phyloP scores from a whole-genome alignment of 2,329 filamentous ascomycete species.

The Botrytis fragariae region DNA sequence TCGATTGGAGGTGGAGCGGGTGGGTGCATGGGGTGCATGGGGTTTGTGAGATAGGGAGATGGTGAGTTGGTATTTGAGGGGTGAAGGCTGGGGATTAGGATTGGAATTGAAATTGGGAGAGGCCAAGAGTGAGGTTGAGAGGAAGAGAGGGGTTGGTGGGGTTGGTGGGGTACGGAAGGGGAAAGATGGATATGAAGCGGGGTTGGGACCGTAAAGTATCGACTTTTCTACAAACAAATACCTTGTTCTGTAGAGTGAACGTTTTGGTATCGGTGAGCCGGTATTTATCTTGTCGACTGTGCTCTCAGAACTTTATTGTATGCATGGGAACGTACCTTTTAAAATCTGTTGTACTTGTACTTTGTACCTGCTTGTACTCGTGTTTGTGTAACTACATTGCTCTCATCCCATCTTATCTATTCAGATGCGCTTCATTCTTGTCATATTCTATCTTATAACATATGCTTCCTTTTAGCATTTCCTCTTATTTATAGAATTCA shows the following conservation, averaged over 20 bases:
- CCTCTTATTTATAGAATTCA: rapidly evolving
- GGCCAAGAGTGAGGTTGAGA: background rate
- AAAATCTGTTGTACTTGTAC: background rate
- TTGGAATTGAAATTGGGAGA: background rate
- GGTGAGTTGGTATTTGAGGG: background rate
- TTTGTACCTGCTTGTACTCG: background rate
- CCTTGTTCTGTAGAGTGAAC: background rate
- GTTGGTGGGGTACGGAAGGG: background rate
- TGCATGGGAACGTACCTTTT: no score
- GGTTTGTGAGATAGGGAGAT: background rate
- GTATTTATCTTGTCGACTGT: background rate
- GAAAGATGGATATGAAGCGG: background rate
- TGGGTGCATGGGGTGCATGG: background rate
- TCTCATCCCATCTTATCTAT: background rate
- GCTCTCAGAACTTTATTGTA: background rate
- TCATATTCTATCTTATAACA: background rate
- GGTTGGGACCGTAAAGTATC: background rate
- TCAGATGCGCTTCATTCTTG: background rate
- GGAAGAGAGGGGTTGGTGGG: background rate
- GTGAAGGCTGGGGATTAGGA: background rate
- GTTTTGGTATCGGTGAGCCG: background rate
- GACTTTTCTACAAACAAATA: background rate
- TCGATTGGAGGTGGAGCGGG: background rate
- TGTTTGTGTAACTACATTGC: background rate
- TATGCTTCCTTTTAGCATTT: background rate